These are phyloP conservation scores for Coemansia sp. DNA, from an alignment of 192 early-diverging fungal species.

Conservation along the genomic window DNA sequence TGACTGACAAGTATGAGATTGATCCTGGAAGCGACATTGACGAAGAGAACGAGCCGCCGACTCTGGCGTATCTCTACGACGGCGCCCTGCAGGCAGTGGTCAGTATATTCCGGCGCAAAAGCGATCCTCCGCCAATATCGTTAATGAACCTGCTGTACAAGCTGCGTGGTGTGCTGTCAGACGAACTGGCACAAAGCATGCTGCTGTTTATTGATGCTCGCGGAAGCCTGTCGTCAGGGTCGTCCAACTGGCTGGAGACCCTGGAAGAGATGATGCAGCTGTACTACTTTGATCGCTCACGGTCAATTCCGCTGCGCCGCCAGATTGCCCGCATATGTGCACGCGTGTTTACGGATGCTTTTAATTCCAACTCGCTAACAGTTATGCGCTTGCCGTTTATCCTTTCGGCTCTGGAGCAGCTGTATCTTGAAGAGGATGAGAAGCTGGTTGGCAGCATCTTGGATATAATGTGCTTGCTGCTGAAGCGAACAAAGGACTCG, in stretches of 20 bases:
- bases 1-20: constrained; percentile 12
- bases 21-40: constrained; percentile 3
- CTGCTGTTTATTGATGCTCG: constrained; percentile 29
- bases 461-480: constrained; percentile 18
- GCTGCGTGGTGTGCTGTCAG: constrained; percentile 27
- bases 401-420: constrained; percentile 34
- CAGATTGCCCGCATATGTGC: constrained; percentile 25
- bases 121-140: constrained; percentile 9
- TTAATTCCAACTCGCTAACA: constrained; percentile 4
- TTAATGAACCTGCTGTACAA: constrained; percentile 35
- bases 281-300: constrained; percentile 51
- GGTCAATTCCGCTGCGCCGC: constrained; percentile 34
- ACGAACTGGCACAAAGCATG: constrained; percentile 43
- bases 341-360: constrained; percentile 14
- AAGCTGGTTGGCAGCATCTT: constrained; percentile 27
- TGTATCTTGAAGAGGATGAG: constrained; percentile 37
- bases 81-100: constrained; percentile 29
- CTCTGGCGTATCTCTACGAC: constrained; percentile 34
- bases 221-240: constrained; percentile 31
- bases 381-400: constrained; percentile 30
- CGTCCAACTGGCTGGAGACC: constrained; percentile 14
- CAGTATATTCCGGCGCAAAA: constrained; percentile 17
- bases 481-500: constrained; percentile 19
- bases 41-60: constrained; percentile 8
- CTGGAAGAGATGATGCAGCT: constrained; percentile 46